Base-by-base conservation (phyloP, 306 rosid genomes). In the Cercis canadensis region DNA sequence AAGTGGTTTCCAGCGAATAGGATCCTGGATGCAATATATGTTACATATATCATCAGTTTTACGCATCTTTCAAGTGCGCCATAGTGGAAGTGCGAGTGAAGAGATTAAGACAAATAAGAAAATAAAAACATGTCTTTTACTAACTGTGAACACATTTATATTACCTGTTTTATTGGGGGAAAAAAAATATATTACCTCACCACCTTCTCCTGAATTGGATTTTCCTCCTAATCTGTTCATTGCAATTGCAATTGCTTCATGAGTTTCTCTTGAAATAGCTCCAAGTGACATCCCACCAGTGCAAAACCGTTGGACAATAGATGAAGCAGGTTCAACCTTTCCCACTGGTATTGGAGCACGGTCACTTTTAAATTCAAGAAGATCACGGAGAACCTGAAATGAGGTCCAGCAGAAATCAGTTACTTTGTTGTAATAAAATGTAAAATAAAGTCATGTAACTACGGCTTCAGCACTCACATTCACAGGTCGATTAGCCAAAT, bases 241-340 rank as follows among this genome's bases (percentile, higher is more conserved):
- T 71, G 99, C 99, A 69, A 92, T 80, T 56, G 98, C 98, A 71
- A 94, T 94, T 67, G 99, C 97, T 86, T 94, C 99, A 14, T 94
- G 99, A 32, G 99, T 94, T 83, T 94, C 99, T 75, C 99, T 87
- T 56, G 99, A 94, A 78, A 94, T 94, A 68, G 99, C 99, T 82
- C 99, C 99, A 74, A 94, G 97, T 18, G 99, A 94, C 99, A 94
- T 94, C 50, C 99, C 99, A 65, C 99, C 99, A 9, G 99, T 94
- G 84, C 99, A 94, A 85, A 94, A 94, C 55, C 99, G 89, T 80
- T 84, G 82, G 69, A 94, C 99, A 57, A 94, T 94, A 49, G 99
- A 83, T 76, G 80, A 63, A 58, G 99, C 99, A 76, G 99, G 88
- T 78, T 94, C 97, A 72, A 94, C 99, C 82, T 82, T 94, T 71